phyloP scores from a whole-genome alignment of 2,329 filamentous ascomycete genomes.

The Akanthomyces uredinophilus region DNA sequence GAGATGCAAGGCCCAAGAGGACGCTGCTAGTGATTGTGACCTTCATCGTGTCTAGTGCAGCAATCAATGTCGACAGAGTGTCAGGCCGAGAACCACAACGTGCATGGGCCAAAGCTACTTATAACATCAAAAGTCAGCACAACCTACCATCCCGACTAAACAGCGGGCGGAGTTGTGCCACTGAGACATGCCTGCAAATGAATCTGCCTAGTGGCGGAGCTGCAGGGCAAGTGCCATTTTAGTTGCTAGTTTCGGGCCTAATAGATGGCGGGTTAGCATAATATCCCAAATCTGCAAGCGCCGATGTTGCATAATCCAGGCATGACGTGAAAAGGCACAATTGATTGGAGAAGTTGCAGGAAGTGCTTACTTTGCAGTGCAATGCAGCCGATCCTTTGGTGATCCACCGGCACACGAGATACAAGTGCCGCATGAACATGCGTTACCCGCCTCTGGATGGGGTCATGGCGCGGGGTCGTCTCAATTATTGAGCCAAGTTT shows the following conservation, averaged over 20 bases:
- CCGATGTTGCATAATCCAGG: background rate
- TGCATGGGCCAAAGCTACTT: background rate
- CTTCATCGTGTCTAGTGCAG: background rate
- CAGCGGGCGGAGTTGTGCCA: background rate
- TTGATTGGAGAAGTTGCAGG: background rate
- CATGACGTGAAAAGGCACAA: background rate
- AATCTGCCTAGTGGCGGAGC: background rate
- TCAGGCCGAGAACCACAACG: no score
- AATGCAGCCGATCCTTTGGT: background rate
- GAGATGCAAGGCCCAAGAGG: background rate
- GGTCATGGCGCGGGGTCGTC: background rate
- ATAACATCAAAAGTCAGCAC: background rate
- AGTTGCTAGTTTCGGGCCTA: background rate
- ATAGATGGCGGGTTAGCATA: background rate
- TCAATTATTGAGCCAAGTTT: background rate
- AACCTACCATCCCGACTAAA: background rate
- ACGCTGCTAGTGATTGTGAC: background rate
- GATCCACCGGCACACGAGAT: background rate
- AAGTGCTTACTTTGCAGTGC: background rate
- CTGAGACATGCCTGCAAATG: background rate
- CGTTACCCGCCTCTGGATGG: background rate
- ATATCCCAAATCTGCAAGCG: background rate
- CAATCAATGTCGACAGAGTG: background rate
- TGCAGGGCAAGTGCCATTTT: background rate
- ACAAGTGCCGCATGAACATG: background rate